Conservation (phyloP, 2,329 filamentous ascomycete species). For the Didymella sp. region DNA sequence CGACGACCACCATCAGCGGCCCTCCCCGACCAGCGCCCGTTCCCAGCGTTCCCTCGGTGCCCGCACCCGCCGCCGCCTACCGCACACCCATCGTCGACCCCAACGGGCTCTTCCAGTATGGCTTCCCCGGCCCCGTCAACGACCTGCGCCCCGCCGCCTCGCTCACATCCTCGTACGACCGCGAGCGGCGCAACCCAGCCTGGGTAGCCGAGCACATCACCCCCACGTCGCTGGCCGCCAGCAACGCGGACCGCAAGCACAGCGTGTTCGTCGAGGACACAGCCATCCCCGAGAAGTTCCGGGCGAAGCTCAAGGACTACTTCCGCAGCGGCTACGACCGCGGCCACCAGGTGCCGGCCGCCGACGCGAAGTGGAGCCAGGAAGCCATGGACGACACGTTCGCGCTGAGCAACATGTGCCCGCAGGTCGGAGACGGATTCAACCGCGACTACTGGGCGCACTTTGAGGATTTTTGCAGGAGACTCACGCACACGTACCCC, state of each 20-base stretch:
- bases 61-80: slow-evolving; percentile 32
- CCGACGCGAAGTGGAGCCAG: slow-evolving; percentile 96
- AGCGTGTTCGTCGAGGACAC: slow-evolving; percentile 83
- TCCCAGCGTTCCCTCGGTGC: slow-evolving; percentile 35
- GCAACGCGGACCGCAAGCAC: slow-evolving; percentile 83
- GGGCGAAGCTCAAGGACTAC: slow-evolving; percentile 91
- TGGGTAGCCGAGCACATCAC: slow-evolving; percentile 98
- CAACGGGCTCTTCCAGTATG: slow-evolving; percentile 61
- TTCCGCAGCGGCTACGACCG: slow-evolving; percentile 93
- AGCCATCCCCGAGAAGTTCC: slow-evolving; percentile 81
- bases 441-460: slow-evolving; percentile 99
- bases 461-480: slow-evolving; percentile 94
- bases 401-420: slow-evolving; percentile 93
- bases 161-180: slow-evolving; percentile 88
- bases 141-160: slow-evolving; percentile 80
- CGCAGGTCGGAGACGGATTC: slow-evolving; percentile 97
- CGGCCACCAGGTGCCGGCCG: slow-evolving; percentile 95
- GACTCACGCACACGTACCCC: slow-evolving; percentile 80
- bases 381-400: slow-evolving; percentile 95
- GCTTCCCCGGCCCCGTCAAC: slow-evolving; percentile 88
- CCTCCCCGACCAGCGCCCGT: slow-evolving; percentile 35
- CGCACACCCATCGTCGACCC: slow-evolving; percentile 54
- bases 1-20: slow-evolving; percentile 44
- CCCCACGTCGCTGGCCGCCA: slow-evolving; percentile 75
- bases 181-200: slow-evolving; percentile 85